Evolutionary conservation across 177 flowering plant genomes (phyloP), one percentile per base, ranked within the genome.

Genomic region (Vitis hybrid): DNA sequence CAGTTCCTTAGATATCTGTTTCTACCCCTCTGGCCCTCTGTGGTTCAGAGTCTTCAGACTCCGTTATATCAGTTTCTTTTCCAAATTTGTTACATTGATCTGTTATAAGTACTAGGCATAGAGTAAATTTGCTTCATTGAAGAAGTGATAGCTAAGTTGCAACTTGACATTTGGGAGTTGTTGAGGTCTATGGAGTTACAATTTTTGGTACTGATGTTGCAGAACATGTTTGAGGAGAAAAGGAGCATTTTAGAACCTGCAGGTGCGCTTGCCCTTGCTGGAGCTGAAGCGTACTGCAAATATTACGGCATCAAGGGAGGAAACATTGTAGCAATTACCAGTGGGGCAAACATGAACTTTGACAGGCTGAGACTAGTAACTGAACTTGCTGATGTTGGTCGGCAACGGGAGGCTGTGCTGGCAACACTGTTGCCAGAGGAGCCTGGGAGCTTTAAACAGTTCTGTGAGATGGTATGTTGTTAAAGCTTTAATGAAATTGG

Each of bases 171-270:
- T 39, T 39, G 45, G 45, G 45, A 6, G 45, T 39, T 39, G 45
- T 1, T 22, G 26, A 22, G 45, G 45, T 39, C 45, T 64, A 5
- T 15, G n/a, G 45, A 65, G 60, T 53, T 50, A 20, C 14, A 20
- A 39, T 29, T 26, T n/a, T 45, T 61, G 7, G 8, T 68, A 45
- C 49, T 71, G 66, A 3, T 75, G 34, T 73, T 74, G 65, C 76
- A 96, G 99, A 90, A 93, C 82, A 92, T 96, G 99, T 93, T 93
- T 81, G 98, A 96, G 83, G 99, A 96, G 87, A 93, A 88, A 73
- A 84, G 99, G 78, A 93, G 87, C 86, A 96, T 96, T 73, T 79
- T 96, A 51, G 99, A 96, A 80, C 99, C 99, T 68, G 97, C 99
- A 34, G 98, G 99, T 65, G 99, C 99, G 70, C 95, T 96, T 74